Percentiles rank a stretch among this genome's conserved stretches.
phyloP scores from a whole-genome alignment of 371 early-diverging fungal species.

The Ordospora pajunii region DNA sequence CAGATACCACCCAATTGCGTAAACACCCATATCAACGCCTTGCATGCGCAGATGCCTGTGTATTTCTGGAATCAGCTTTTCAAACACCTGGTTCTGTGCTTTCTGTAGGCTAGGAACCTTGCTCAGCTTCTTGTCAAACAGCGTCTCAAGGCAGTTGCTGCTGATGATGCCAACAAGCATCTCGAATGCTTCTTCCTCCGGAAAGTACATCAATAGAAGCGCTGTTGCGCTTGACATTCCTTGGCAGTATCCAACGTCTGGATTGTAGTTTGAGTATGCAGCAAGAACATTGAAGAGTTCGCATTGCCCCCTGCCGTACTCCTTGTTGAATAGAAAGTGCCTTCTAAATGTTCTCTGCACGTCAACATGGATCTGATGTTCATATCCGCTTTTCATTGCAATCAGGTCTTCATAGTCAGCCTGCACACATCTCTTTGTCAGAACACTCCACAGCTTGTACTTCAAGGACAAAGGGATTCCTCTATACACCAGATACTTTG shows the following conservation, averaged over 20 bases:
- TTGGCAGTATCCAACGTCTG: constrained; percentile 62
- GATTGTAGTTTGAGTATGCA: constrained; percentile 57
- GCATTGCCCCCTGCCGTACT: constrained; percentile 53
- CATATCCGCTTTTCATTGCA: constrained; percentile 12
- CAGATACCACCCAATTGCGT: constrained; percentile 59
- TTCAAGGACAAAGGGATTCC: constrained; percentile 41
- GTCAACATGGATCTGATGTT: constrained; percentile 55
- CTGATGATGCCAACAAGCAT: constrained; percentile 49
- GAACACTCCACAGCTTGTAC: constrained; percentile 21
- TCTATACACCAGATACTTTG: constrained; percentile 6
- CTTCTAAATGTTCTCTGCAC: constrained; percentile 51
- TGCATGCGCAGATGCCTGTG: constrained; percentile 34
- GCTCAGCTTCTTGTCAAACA: constrained; percentile 59
- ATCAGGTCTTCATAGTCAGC: constrained; percentile 16
- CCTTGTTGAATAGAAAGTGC: constrained; percentile 39
- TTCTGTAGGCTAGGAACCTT: constrained; percentile 47
- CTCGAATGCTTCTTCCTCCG: constrained; percentile 56
- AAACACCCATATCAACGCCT: constrained; percentile 44
- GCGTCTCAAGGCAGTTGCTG: constrained; percentile 48
- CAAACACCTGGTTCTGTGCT: constrained; percentile 51
- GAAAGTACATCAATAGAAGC: constrained; percentile 58
- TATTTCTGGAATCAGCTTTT: constrained; percentile 52
- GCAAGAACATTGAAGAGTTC: constrained; percentile 58
- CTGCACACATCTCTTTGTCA: not conserved
- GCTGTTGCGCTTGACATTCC: constrained; percentile 61